A percentile compares a stretch with the other conserved stretches of the same genome.
These are phyloP conservation scores for Neofusicoccum cordaticola DNA, from an alignment of 2,329 filamentous ascomycete genomes.

Conservation along the genomic window DNA sequence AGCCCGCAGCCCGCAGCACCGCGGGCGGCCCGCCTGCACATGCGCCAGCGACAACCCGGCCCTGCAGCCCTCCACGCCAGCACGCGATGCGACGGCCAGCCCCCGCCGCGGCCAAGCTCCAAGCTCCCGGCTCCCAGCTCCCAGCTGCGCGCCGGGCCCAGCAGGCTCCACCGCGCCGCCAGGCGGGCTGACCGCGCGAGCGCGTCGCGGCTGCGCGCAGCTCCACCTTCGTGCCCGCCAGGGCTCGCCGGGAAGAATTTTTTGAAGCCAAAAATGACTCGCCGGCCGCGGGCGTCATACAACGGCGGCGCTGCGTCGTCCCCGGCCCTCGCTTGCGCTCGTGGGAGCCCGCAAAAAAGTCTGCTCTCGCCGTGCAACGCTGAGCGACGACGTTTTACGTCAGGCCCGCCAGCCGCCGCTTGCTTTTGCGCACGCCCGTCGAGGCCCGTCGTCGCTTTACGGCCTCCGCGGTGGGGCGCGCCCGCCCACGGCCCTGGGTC, in stretches of 20 bases:
- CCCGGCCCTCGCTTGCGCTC: background rate
- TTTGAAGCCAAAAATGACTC: slow-evolving; percentile 12
- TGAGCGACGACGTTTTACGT: slow-evolving; percentile 8
- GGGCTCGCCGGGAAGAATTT: slow-evolving; percentile 1
- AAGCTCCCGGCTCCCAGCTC: background rate
- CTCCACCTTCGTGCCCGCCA: background rate
- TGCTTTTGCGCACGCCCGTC: background rate
- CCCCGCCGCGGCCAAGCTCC: background rate
- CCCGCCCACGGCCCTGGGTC: slow-evolving; percentile 1
- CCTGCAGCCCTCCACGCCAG: slow-evolving; percentile 2
- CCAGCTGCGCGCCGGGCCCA: background rate
- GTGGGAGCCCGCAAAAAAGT: background rate
- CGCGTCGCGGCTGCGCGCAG: slow-evolving; percentile 5
- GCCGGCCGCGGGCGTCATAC: background rate
- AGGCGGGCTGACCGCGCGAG: background rate
- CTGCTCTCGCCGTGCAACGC: background rate
- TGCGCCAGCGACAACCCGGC: slow-evolving; percentile 11
- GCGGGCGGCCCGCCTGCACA: slow-evolving; percentile 4
- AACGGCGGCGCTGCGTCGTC: background rate
- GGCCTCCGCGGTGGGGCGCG: background rate
- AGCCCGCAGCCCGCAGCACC: background rate
- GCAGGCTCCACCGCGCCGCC: background rate
- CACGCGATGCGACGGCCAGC: slow-evolving; percentile 5
- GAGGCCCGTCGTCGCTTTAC: background rate
- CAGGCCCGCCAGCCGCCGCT: background rate